These are phyloP conservation scores for Leptodontidium sp. DNA, from an alignment of 2,329 filamentous ascomycete species.

Conservation along the genomic window DNA sequence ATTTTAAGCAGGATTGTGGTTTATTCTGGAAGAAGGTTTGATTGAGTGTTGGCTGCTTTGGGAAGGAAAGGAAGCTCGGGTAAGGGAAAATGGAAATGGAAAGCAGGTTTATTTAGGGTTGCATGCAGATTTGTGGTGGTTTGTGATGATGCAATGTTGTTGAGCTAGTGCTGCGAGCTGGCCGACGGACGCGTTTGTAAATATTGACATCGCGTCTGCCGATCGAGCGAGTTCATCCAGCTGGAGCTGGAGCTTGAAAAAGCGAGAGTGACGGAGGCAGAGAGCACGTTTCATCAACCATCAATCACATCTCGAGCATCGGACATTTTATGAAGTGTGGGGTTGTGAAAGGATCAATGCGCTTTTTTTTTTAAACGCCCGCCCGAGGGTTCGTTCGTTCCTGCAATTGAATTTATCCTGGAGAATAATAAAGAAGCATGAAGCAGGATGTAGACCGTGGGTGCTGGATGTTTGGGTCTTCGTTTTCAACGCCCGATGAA, in stretches of 20 bases:
- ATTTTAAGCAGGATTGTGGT: neutral
- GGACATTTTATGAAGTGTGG: conserved; percentile 20
- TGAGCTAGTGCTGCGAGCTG: conserved; percentile 9
- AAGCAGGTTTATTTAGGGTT: conserved; percentile 17
- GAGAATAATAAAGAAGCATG: conserved; percentile 9
- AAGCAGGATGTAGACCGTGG: conserved; percentile 17
- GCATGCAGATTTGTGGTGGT: neutral
- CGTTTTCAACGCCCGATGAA: neutral
- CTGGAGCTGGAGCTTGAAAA: neutral
- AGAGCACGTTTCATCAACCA: conserved; percentile 9
- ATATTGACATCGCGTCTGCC: conserved; percentile 40
- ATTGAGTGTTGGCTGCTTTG: too few species aligned
- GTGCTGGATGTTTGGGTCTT: neutral
- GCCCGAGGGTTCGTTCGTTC: neutral
- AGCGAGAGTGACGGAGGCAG: neutral
- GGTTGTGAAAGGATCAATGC: conserved; percentile 18
- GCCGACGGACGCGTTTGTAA: conserved; percentile 36
- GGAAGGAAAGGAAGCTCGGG: neutral
- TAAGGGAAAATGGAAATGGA: neutral
- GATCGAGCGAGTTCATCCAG: neutral
- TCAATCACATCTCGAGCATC: neutral
- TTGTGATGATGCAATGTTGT: conserved; percentile 28
- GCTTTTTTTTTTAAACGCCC: neutral
- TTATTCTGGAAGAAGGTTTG: neutral
- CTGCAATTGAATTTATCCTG: neutral